These are phyloP conservation scores for Fusarium torulosum DNA, from an alignment of 2,329 filamentous ascomycete genomes.

Conservation along the genomic window DNA sequence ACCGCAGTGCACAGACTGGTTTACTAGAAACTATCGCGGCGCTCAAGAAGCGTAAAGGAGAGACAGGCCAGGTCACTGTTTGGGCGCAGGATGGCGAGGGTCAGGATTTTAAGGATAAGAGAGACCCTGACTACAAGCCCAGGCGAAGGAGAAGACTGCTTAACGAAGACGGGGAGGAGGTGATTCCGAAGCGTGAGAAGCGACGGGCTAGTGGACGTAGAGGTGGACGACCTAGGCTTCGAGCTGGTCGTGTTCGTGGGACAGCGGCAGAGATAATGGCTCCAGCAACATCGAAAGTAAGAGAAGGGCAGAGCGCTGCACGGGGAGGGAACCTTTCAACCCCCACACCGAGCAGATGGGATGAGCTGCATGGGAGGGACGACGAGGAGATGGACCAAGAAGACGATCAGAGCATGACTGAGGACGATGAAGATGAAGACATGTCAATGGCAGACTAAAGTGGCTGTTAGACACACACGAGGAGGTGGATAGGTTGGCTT, in stretches of 20 bases:
- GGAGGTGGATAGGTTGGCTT: neutral
- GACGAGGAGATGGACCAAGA: constrained; percentile 46
- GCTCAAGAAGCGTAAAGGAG: constrained; percentile 73
- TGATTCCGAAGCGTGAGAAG: constrained; percentile 39
- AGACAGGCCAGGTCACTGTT: constrained; percentile 74
- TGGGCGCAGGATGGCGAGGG: constrained; percentile 62
- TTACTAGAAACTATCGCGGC: constrained; percentile 76
- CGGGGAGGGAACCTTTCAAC: constrained; percentile 48
- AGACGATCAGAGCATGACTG: constrained; percentile 46
- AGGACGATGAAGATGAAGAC: constrained; percentile 49
- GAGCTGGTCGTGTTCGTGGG: constrained; percentile 32
- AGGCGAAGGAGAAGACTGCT: constrained; percentile 47
- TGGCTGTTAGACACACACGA: neutral
- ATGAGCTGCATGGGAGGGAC: constrained; percentile 48
- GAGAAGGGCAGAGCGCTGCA: constrained; percentile 25
- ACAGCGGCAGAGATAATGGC: constrained; percentile 4
- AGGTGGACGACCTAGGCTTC: constrained; percentile 41
- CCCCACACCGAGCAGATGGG: constrained; percentile 54
- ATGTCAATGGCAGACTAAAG: constrained; percentile 44
- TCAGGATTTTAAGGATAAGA: constrained; percentile 57
- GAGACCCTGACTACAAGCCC: constrained; percentile 57
- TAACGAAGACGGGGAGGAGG: constrained; percentile 46
- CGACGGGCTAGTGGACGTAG: constrained; percentile 35
- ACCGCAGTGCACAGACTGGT: constrained; percentile 61
- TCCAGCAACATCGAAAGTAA: constrained; percentile 19